Percentiles rank a stretch among this genome's conserved stretches.
phyloP scores from a whole-genome alignment of 495 filamentous ascomycete species.

The Podospora bellae-mahoneyi region DNA sequence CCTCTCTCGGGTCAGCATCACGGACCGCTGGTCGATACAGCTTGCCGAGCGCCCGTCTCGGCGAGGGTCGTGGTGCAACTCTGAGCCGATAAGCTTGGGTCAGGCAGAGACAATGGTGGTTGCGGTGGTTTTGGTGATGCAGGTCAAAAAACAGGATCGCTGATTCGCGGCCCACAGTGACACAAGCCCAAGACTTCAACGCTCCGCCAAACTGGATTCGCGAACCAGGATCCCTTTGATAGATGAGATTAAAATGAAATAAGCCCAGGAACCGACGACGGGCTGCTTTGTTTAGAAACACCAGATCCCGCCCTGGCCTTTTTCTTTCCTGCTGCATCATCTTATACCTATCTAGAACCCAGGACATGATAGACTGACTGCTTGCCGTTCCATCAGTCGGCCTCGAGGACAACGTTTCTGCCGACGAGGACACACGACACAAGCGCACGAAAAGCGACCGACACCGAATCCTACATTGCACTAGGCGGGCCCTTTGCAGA shows the following conservation, averaged over 20 bases:
- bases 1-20: background rate
- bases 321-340: background rate
- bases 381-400: background rate
- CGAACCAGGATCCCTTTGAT: conserved; percentile 11
- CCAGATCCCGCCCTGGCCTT: background rate
- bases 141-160: conserved; percentile 10
- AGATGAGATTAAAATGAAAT: conserved; percentile 10
- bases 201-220: background rate
- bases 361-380: background rate
- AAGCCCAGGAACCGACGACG: background rate
- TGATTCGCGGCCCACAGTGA: conserved; percentile 7
- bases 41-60: background rate
- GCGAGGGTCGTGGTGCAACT: conserved; percentile 4
- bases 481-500: conserved; percentile 3
- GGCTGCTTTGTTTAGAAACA: background rate
- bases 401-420: background rate
- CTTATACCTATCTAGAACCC: background rate
- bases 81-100: background rate
- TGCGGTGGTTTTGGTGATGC: background rate
- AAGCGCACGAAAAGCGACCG: background rate
- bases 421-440: background rate
- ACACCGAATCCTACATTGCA: conserved; percentile 15
- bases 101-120: background rate
- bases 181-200: conserved; percentile 4
- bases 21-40: background rate